Conservation (phyloP, 768 basidiomycete genomes). For the Symmetrospora coprosmae region DNA sequence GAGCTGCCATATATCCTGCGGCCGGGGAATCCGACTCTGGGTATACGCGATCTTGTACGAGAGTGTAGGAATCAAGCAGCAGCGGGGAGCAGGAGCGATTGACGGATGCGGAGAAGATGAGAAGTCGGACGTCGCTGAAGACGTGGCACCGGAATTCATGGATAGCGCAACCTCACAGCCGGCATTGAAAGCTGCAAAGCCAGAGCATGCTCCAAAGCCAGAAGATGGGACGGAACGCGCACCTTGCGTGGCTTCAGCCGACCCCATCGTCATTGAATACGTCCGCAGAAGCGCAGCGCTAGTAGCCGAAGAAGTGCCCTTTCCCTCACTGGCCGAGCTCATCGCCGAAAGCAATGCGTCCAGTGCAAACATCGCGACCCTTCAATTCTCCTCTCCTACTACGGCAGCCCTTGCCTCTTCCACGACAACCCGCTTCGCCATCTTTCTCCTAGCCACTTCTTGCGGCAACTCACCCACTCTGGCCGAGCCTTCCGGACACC, state of each 20-base stretch:
- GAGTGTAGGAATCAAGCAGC: not conserved
- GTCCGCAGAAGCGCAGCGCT: not conserved
- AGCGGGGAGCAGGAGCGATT: no score
- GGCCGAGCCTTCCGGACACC: not conserved
- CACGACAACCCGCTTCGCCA: not conserved
- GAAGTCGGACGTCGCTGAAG: no score
- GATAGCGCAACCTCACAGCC: no score
- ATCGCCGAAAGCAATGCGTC: no score
- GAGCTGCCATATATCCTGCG: not conserved
- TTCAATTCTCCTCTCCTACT: not conserved
- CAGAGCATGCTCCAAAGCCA: no score
- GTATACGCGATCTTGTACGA: not conserved
- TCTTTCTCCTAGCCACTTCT: constrained; percentile 8
- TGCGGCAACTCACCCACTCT: not conserved
- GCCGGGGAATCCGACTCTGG: not conserved
- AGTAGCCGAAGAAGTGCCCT: not conserved
- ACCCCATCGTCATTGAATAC: not conserved
- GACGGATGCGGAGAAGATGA: no score
- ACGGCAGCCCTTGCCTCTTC: not conserved
- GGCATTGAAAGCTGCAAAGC: no score
- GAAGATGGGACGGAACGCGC: no score
- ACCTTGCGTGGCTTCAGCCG: no score
- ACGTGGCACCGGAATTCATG: no score
- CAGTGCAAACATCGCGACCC: no score
- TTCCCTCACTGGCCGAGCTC: no score